A percentile compares a stretch with the other conserved stretches of the same genome.
These are phyloP conservation scores for Lachnellula occidentalis DNA, from an alignment of 2,329 filamentous ascomycete species.

Conservation along the genomic window DNA sequence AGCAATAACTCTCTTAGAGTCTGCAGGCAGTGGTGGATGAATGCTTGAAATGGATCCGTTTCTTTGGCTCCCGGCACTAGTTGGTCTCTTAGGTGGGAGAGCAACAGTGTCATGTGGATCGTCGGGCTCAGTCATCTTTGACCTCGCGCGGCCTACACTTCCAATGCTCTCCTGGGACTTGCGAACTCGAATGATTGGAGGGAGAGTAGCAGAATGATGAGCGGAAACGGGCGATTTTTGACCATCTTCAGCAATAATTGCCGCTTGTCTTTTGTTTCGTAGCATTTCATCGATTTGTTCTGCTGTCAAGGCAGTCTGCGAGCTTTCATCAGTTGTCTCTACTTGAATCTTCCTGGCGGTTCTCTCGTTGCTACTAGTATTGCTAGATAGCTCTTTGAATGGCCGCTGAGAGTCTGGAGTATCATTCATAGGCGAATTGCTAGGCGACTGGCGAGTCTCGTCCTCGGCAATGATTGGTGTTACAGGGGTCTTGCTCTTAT, in stretches of 20 bases:
- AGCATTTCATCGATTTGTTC: constrained; percentile 75
- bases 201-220: constrained; percentile 29
- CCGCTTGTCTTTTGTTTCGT: constrained; percentile 42
- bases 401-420: constrained; percentile 52
- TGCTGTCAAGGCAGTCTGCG: constrained; percentile 80
- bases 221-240: constrained; percentile 21
- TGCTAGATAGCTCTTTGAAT: constrained; percentile 59
- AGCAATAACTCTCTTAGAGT: constrained; percentile 81
- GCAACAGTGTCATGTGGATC: constrained; percentile 33
- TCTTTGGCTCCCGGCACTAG: constrained; percentile 65
- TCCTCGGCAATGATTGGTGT: constrained; percentile 57
- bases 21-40: constrained; percentile 70
- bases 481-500: constrained; percentile 35
- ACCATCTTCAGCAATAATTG: constrained; percentile 19
- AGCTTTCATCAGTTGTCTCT: constrained; percentile 61
- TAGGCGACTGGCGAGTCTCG: constrained; percentile 51
- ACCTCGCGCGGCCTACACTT: constrained; percentile 37
- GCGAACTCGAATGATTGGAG: constrained; percentile 35
- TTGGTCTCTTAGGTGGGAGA: constrained; percentile 48
- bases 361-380: constrained; percentile 37
- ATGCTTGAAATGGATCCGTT: constrained; percentile 39
- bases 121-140: constrained; percentile 33
- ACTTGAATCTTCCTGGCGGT: constrained; percentile 36
- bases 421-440: constrained; percentile 43
- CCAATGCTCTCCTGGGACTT: constrained; percentile 47